Evolutionary conservation across 73 alveolate species (phyloP).

Genomic region (Paramecium pentaurelia): DNA sequence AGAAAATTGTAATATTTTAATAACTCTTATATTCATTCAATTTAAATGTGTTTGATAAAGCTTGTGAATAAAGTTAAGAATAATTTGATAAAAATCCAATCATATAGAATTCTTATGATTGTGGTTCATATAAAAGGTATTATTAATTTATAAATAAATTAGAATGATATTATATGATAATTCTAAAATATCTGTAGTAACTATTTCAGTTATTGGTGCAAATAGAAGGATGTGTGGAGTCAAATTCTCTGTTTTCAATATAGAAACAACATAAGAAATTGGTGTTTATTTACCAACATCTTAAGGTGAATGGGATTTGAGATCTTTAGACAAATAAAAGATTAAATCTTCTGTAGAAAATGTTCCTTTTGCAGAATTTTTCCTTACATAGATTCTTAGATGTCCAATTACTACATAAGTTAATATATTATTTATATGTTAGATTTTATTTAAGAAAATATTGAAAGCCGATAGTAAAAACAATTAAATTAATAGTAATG

Average conservation of each 20-base stretch:
- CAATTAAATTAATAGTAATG: not conserved
- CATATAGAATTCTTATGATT: conserved; percentile 7
- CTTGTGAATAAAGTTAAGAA: not conserved
- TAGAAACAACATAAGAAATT: not conserved
- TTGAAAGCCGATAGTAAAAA: not conserved
- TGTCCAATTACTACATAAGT: not conserved
- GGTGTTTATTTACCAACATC: conserved; percentile 30
- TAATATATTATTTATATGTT: no score
- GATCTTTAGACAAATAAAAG: conserved; percentile 7
- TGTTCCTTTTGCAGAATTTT: conserved; percentile 38
- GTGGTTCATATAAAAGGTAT: conserved; percentile 40
- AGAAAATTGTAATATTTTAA: conserved; percentile 6
- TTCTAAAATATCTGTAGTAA: not conserved
- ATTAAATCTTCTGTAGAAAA: conserved; percentile 12
- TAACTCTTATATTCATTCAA: conserved; percentile 17
- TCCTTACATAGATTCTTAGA: not conserved
- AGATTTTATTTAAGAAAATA: not conserved
- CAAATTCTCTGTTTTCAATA: not conserved
- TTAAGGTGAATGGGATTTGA: conserved; percentile 38
- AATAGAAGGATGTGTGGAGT: conserved; percentile 48
- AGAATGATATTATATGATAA: not conserved
- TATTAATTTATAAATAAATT: not conserved
- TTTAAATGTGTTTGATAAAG: conserved; percentile 26
- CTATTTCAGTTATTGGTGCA: conserved; percentile 28
- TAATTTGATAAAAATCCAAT: conserved; percentile 41